These are phyloP conservation scores for Ganoderma lucidum DNA, from an alignment of 1,284 basidiomycete genomes.

Conservation along the genomic window DNA sequence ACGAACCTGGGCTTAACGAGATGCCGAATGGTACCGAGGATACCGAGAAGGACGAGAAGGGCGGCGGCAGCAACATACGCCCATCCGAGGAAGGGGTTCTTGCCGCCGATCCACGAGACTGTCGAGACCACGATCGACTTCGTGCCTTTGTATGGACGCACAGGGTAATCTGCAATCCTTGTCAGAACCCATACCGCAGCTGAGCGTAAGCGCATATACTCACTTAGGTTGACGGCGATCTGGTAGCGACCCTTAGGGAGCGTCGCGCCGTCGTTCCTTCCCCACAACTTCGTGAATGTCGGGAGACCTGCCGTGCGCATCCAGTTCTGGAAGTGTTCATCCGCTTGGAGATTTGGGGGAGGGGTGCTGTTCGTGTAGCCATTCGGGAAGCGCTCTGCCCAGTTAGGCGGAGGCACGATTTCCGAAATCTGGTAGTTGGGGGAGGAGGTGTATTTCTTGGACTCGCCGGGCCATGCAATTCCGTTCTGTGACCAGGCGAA, in stretches of 20 bases:
- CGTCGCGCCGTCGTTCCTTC: constrained; percentile 83
- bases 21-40: constrained; percentile 92
- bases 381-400: constrained; percentile 76
- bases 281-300: constrained; percentile 96
- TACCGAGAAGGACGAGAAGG: constrained; percentile 88
- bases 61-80: constrained; percentile 92
- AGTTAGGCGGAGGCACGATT: constrained; percentile 94
- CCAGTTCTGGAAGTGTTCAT: constrained; percentile 99
- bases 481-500: constrained; percentile 85
- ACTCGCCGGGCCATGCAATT: constrained; percentile 96
- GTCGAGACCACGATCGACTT: constrained; percentile 98
- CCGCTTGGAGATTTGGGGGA: constrained; percentile 79
- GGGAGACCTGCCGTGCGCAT: constrained; percentile 98
- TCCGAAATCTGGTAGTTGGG: constrained; percentile 67
- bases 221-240: constrained; percentile 86
- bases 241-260: constrained; percentile 83
- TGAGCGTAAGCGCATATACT: constrained; percentile 40
- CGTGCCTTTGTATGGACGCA: constrained; percentile 90
- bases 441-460: constrained; percentile 83
- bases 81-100: constrained; percentile 97
- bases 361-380: constrained; percentile 74
- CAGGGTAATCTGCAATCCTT: constrained; percentile 84
- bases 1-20: constrained; percentile 90
- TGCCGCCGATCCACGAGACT: constrained; percentile 97
- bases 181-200: constrained; percentile 7